Conservation (phyloP, 805 yeast genomes). For the Candida nitratophila region DNA sequence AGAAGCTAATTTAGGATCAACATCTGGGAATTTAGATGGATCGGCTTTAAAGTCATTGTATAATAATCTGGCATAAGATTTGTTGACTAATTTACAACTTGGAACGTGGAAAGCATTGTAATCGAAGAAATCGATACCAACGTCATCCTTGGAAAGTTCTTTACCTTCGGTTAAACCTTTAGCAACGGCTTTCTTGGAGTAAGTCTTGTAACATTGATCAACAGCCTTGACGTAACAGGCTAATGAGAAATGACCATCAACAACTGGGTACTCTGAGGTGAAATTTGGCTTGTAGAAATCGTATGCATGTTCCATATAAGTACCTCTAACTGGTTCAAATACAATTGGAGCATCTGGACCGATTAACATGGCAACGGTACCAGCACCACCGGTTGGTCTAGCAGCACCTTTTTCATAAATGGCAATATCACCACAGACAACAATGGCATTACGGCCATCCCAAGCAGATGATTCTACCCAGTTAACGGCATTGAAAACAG, state of each 20-base stretch:
- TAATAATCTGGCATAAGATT: constrained; percentile 85
- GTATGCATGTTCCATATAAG: constrained; percentile 94
- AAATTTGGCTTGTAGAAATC: constrained; percentile 98
- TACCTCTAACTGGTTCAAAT: constrained; percentile 82
- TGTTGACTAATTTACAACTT: constrained; percentile 89
- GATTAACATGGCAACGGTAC: constrained; percentile 87
- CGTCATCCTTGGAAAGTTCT: constrained; percentile 44
- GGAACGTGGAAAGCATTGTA: constrained; percentile 97
- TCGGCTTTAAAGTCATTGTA: constrained; percentile 80
- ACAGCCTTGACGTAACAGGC: constrained; percentile 91
- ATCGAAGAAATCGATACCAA: constrained; percentile 73
- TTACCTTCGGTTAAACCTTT: constrained; percentile 36
- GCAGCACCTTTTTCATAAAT: constrained; percentile 96
- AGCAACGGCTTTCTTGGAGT: constrained; percentile 66
- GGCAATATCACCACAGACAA: constrained; percentile 97
- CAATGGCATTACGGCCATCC: constrained; percentile 98
- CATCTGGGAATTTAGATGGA: constrained; percentile 53
- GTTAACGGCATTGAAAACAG: constrained; percentile 86
- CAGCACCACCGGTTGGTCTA: constrained; percentile 99
- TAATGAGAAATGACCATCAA: constrained; percentile 94
- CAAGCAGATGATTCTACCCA: constrained; percentile 95
- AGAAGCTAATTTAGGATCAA: constrained; percentile 44
- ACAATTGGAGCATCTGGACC: constrained; percentile 98
- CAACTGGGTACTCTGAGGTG: constrained; percentile 92
- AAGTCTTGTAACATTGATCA: constrained; percentile 77